Percentiles rank a stretch among this genome's conserved stretches.
phyloP scores from a whole-genome alignment of 1,139 yeast genomes.

The Yueomyces sp. region DNA sequence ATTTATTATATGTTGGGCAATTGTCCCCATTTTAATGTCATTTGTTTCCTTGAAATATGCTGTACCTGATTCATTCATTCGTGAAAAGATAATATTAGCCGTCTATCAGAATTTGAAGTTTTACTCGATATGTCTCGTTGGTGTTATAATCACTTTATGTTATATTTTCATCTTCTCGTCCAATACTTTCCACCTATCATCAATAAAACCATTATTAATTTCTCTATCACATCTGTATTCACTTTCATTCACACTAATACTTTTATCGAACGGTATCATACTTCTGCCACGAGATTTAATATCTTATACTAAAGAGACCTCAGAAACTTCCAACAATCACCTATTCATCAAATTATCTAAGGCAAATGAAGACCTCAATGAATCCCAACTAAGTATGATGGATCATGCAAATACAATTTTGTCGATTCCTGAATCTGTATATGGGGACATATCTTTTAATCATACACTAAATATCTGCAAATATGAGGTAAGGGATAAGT shows the following conservation, averaged over 20 bases:
- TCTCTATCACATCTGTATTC: slow-evolving; percentile 23
- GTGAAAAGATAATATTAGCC: slow-evolving; percentile 12
- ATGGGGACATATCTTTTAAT: slow-evolving; percentile 14
- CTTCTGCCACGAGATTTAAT: slow-evolving; percentile 17
- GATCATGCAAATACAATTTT: slow-evolving; percentile 18
- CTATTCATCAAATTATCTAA: slow-evolving; percentile 21
- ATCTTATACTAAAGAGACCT: slow-evolving; percentile 6
- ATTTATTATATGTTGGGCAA: slow-evolving; percentile 21
- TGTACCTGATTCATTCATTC: slow-evolving; percentile 4
- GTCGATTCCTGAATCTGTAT: slow-evolving; percentile 9
- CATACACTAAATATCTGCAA: slow-evolving; percentile 17
- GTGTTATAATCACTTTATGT: slow-evolving; percentile 13
- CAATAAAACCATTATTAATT: slow-evolving; percentile 21
- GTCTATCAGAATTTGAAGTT: slow-evolving; percentile 19
- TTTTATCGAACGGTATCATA: slow-evolving; percentile 19
- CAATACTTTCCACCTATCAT: slow-evolving; percentile 9
- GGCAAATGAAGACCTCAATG: slow-evolving; percentile 22
- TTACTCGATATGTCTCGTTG: slow-evolving; percentile 15
- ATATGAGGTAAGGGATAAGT: slow-evolving; percentile 15
- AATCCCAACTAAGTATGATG: slow-evolving; percentile 15
- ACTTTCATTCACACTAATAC: slow-evolving; percentile 17
- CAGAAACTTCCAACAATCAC: slow-evolving; percentile 10
- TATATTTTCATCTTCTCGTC: slow-evolving; percentile 17
- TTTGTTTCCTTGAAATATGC: slow-evolving; percentile 18
- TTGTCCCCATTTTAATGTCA: slow-evolving; percentile 22